These are phyloP conservation scores for Rhinocladiella similis DNA, from an alignment of 2,329 filamentous ascomycete species.

Conservation along the genomic window DNA sequence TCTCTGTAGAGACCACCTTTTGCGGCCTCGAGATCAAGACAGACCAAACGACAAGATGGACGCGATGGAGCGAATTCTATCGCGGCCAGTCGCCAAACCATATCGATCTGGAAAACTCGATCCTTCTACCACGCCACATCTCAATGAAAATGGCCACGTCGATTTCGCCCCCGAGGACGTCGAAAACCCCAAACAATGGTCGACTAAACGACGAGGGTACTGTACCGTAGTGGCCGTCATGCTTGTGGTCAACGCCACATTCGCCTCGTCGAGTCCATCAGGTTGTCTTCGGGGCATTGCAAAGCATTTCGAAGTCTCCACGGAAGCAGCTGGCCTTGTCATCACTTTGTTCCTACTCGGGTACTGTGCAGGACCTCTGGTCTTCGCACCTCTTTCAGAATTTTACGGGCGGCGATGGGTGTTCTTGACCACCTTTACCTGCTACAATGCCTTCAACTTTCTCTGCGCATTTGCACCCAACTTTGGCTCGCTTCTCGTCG, in stretches of 20 bases:
- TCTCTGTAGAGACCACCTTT: neutral
- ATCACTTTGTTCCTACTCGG: slow-evolving; percentile 66
- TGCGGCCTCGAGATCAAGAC: neutral
- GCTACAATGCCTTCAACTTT: slow-evolving; percentile 51
- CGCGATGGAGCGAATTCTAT: slow-evolving; percentile 47
- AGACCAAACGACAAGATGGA: slow-evolving; percentile 49
- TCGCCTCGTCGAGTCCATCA: slow-evolving; percentile 50
- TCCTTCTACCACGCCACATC: slow-evolving; percentile 39
- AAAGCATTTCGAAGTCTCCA: slow-evolving; percentile 49
- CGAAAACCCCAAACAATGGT: slow-evolving; percentile 45
- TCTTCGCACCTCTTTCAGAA: slow-evolving; percentile 67
- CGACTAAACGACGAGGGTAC: slow-evolving; percentile 42
- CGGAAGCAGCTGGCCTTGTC: slow-evolving; percentile 53
- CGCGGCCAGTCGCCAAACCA: slow-evolving; percentile 54
- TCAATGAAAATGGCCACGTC: slow-evolving; percentile 53
- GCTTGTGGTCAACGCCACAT: slow-evolving; percentile 56
- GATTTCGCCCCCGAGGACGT: slow-evolving; percentile 54
- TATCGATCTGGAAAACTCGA: slow-evolving; percentile 47
- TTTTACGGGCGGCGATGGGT: slow-evolving; percentile 60
- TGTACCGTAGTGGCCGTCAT: slow-evolving; percentile 42
- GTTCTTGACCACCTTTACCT: slow-evolving; percentile 45
- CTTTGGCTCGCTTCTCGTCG: slow-evolving; percentile 54
- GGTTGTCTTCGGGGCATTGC: slow-evolving; percentile 42
- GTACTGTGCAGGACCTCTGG: slow-evolving; percentile 61
- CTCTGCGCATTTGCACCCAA: slow-evolving; percentile 58